These are phyloP conservation scores for Lathyrus tuberosus DNA, from an alignment of 306 rosid species.

Conservation along the genomic window DNA sequence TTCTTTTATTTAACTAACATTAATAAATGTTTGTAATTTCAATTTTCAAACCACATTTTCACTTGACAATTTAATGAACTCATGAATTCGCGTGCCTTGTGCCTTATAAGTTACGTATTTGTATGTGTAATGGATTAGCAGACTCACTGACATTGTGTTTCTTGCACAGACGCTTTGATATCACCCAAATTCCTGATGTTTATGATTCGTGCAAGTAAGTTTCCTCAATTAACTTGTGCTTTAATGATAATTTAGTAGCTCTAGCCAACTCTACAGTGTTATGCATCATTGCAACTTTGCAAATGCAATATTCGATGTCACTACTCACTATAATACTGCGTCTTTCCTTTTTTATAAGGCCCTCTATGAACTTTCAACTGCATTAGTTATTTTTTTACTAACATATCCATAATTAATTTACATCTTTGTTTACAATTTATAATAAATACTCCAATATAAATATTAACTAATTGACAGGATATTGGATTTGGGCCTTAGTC, in stretches of 20 bases:
- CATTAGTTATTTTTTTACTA: too few relatives aligned
- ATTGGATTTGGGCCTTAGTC: too few relatives aligned
- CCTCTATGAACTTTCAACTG: too few relatives aligned
- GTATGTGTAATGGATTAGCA: constrained; percentile 10
- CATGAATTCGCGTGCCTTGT: constrained; percentile 7
- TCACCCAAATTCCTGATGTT: constrained; percentile 96
- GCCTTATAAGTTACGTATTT: constrained; percentile 23
- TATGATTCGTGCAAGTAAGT: constrained; percentile 99
- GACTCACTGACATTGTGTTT: constrained; percentile 39
- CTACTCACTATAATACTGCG: too few relatives aligned
- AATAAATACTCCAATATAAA: too few relatives aligned
- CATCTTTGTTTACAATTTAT: too few relatives aligned
- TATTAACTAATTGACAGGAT: too few relatives aligned
- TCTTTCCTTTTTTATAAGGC: too few relatives aligned
- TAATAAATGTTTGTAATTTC: constrained; percentile 14
- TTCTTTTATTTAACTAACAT: constrained; percentile 1
- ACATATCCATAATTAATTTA: too few relatives aligned
- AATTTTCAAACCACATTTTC: constrained; percentile 18
- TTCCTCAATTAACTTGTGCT: constrained; percentile 14
- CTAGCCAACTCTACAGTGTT: constrained; percentile 15
- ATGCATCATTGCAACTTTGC: not conserved
- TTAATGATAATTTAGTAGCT: constrained; percentile 29
- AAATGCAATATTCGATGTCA: too few relatives aligned
- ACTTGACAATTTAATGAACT: constrained; percentile 10
- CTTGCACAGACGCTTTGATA: constrained; percentile 82